Base-by-base conservation (phyloP, 2,329 filamentous ascomycete genomes). In the Aspergillus nomiae region DNA sequence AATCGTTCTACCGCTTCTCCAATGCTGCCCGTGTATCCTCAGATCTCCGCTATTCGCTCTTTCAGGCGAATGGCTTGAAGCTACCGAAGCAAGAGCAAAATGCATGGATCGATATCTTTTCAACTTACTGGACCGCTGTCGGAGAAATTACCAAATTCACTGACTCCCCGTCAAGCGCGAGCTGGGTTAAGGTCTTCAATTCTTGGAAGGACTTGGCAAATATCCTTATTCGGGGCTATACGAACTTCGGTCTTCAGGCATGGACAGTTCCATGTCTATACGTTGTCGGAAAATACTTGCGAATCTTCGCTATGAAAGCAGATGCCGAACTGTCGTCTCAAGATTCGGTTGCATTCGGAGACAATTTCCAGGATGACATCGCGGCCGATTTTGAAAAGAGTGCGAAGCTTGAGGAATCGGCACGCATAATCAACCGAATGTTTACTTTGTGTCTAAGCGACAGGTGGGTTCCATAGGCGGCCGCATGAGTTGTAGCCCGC, bases 251-350 rank as follows among this genome's bases (percentile, higher is more conserved):
- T 3, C 92, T 98, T 70, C 89, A 92, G 67, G 90, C 92, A 36
- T 99, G 95, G 94, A 95, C 93, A 0, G 88, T 99, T 58, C 94
- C 95, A 4, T 94, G 92, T 73, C 84, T 99, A 45, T 98, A 98
- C 74, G 86, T 91, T 58, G 89, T 90, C 28, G 94, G 93, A 60
- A 96, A 92, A 78, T 93, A 96, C 75, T 79, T 99, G 63, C 86
- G 95, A 63, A 82, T 90, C 50, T 96, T 97, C 78, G 95, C 95
- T 55, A 95, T 97, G 76, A 92, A 90, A 73, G 94, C 95, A 61
- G 95, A 99, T 75, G 87, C 89, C 43, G 90, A 91, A 72, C 74
- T 80, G 51, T 80, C 82, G n/a, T 80, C 80, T 57, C 81, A 83
- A 61, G 84, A 73, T 26, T 70, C 82, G 60, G 77, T 80, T 19